Conservation (phyloP, 192 early-diverging fungal species). For the Coemansia sp. region DNA sequence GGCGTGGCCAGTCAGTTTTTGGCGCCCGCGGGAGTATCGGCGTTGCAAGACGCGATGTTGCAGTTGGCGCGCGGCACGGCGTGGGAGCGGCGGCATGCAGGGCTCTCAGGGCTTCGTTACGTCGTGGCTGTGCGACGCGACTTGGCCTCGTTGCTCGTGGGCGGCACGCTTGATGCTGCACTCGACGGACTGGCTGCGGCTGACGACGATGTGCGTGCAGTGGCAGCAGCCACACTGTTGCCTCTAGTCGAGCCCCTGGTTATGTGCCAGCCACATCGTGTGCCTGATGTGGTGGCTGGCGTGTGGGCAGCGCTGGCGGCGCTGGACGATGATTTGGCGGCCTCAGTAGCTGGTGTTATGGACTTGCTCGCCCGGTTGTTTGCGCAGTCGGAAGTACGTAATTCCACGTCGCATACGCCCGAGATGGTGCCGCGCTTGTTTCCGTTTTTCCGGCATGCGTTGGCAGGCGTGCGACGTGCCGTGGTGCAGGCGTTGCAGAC, state of each 20-base stretch:
- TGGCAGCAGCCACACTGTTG: conserved; percentile 83
- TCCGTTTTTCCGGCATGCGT: conserved; percentile 94
- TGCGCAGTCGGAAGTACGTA: conserved; percentile 36
- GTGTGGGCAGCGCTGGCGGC: conserved; percentile 90
- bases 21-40: conserved; percentile 54
- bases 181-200: conserved; percentile 78
- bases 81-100: conserved; percentile 94
- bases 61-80: conserved; percentile 54
- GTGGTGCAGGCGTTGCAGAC: conserved; percentile 78
- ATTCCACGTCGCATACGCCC: conserved; percentile 15
- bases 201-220: conserved; percentile 94
- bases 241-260: conserved; percentile 83
- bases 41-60: conserved; percentile 58
- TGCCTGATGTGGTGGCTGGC: conserved; percentile 71
- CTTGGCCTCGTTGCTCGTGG: conserved; percentile 72
- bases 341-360: conserved; percentile 89
- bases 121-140: conserved; percentile 88
- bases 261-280: conserved; percentile 59
- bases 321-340: conserved; percentile 86
- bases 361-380: conserved; percentile 86
- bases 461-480: conserved; percentile 77
- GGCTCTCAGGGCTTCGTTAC: conserved; percentile 89
- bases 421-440: conserved; percentile 79
- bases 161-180: conserved; percentile 74
- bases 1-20: conserved; percentile 70